phyloP scores from a whole-genome alignment of 1,139 yeast genomes.

The Tardiomyces depauwii region DNA sequence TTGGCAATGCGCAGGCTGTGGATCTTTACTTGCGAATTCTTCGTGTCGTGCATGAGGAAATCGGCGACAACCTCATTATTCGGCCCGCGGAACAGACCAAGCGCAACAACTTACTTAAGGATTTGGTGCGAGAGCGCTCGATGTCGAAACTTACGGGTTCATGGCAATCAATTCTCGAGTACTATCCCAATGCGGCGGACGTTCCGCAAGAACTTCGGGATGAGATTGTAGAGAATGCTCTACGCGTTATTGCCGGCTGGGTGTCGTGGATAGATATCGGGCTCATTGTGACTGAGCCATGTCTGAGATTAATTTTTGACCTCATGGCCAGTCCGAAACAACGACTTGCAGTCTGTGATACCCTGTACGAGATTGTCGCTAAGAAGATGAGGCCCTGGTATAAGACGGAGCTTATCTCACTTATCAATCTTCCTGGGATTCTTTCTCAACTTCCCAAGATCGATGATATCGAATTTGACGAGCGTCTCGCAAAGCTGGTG shows the following conservation, averaged over 20 bases:
- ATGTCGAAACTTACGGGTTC: conserved; percentile 53
- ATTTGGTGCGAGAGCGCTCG: conserved; percentile 66
- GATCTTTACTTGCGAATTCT: conserved; percentile 73
- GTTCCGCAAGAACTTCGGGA: conserved; percentile 5
- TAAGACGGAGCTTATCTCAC: conserved; percentile 63
- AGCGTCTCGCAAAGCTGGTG: conserved; percentile 61
- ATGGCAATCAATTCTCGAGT: conserved; percentile 54
- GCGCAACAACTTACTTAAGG: conserved; percentile 65
- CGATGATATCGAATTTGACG: conserved; percentile 54
- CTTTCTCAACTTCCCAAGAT: conserved; percentile 25
- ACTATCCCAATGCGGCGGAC: conserved; percentile 16
- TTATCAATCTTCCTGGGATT: conserved; percentile 54
- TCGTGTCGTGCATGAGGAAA: conserved; percentile 72
- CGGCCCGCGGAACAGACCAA: conserved; percentile 50
- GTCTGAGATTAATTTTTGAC: conserved; percentile 50
- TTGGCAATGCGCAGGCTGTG: conserved; percentile 39
- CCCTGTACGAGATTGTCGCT: conserved; percentile 70
- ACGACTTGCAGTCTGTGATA: conserved; percentile 54
- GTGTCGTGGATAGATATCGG: conserved; percentile 93
- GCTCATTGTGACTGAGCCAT: conserved; percentile 58
- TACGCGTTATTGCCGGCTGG: conserved; percentile 70
- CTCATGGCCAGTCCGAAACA: conserved; percentile 42
- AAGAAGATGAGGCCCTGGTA: conserved; percentile 90
- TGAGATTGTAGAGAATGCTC: conserved; percentile 47
- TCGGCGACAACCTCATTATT: conserved; percentile 80